Base-by-base conservation (phyloP, 768 basidiomycete species). In the Gyrodon lividus region DNA sequence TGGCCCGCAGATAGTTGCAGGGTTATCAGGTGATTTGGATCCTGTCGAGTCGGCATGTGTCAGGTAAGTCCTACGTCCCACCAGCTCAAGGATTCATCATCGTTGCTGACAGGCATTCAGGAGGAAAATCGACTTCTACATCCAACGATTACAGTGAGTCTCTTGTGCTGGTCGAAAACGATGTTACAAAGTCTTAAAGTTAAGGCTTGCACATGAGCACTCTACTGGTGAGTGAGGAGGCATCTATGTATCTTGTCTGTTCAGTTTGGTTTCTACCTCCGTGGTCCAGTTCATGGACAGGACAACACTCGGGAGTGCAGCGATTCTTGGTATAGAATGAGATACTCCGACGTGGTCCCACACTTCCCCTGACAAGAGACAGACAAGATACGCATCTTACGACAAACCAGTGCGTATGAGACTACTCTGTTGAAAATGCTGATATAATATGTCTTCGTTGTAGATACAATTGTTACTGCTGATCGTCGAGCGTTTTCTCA, bases 261-360 rank as follows among this genome's bases (percentile, higher is more conserved):
- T 41, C 9, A 44, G 31, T 33, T 13, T 8, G 20, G 22, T 26
- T 4, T 16, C 22, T 47, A 38, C 13, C 20, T 7, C 16, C 52
- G 82, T 86, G 78, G 76, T 89, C n/a, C 86, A 88, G 61, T 87
- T 83, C 53, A 87, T 87, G 83, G 87, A 88, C 56, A 87, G 87
- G 68, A 83, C 81, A 0, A 89, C 86, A 0, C 70, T 88, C 4
- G 86, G 84, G 1, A 80, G 76, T 51, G 62, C 84, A 0, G 81
- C 87, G 2, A 87, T 89, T 56, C 74, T 89, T 42, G 87, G 87
- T 2, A 87, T 89, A 59, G 70, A 72, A 87, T 84, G 34, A 54
- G 77, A 55, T 38, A 48, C 19, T 13, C 10, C 10, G 33, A 40
- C 26, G 10, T 35, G 9, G n/a, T 28, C 4, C 20, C 13, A 26